Evolutionary conservation across 2,329 filamentous ascomycete genomes (phyloP).

Genomic region (Cyphellophora attinorum): DNA sequence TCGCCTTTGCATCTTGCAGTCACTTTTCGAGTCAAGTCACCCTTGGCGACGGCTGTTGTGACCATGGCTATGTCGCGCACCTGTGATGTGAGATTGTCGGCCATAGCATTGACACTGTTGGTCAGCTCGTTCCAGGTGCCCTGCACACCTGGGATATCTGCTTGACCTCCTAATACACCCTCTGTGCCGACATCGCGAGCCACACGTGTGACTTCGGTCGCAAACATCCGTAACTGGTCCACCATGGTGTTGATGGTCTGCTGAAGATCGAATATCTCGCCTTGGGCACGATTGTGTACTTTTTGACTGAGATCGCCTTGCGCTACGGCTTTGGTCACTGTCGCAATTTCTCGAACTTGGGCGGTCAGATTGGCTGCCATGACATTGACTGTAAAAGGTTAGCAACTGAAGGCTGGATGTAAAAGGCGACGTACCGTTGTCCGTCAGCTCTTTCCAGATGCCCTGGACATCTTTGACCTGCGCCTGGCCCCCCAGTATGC

Average conservation of each 20-base stretch:
- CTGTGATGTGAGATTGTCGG: constrained; percentile 76
- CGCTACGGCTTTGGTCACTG: constrained; percentile 73
- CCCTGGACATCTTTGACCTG: constrained; percentile 89
- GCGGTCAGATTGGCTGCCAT: constrained; percentile 77
- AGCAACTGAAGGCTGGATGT: constrained; percentile 3
- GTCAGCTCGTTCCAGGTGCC: constrained; percentile 85
- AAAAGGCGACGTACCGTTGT: constrained; percentile 51
- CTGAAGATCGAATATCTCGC: constrained; percentile 73
- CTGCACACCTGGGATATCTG: constrained; percentile 72
- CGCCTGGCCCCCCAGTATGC: constrained; percentile 85
- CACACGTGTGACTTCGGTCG: constrained; percentile 73
- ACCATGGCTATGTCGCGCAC: constrained; percentile 87
- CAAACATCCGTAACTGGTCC: constrained; percentile 73
- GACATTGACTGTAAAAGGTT: constrained; percentile 53
- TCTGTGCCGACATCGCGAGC: constrained; percentile 77
- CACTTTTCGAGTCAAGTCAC: constrained; percentile 93
- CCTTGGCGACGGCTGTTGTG: constrained; percentile 61
- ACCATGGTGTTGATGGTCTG: constrained; percentile 88
- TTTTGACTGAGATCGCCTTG: constrained; percentile 77
- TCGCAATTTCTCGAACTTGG: constrained; percentile 77
- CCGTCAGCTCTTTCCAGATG: constrained; percentile 94
- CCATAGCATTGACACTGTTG: constrained; percentile 81
- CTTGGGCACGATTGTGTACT: constrained; percentile 69
- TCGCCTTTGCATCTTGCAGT: constrained; percentile 86
- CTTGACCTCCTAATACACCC: constrained; percentile 72